Base-by-base conservation (phyloP, 2,329 filamentous ascomycete genomes). In the Alternaria infectoria region DNA sequence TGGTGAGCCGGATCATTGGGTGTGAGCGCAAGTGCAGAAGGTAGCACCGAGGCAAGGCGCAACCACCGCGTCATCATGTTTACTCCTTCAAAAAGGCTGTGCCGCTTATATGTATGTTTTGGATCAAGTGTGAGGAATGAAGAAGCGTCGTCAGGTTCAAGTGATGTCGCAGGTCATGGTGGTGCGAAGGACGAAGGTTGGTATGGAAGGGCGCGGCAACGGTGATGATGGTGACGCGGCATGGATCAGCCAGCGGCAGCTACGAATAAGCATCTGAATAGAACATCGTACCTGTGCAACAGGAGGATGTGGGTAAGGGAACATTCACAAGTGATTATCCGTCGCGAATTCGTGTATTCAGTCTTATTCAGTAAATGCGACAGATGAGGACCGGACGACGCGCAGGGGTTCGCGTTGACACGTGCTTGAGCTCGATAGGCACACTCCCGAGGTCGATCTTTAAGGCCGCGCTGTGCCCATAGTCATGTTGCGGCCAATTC, bases 11-110 rank as follows among this genome's bases (percentile, higher is more conserved):
- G 52, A 52, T 67, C 40, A 47, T 19, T 64, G 49, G 58, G 68
- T 49, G 52, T 56, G 40, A 74, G 62, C 50, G 74, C 74, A 49
- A 30, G 47, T 40, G 62, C 61, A 63, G 71, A 56, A 46, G 70
- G 68, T 17, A 74, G 61, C 46, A 74, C 59, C 36, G 50, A 60
- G 21, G 61, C 57, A 50, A 71, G 23, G 55, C 65, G 57, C 23
- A 52, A 59, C 23, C 66, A 19, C 10, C 63, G 67, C 62, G 69
- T 66, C 64, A 64, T 71, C 44, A 46, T 64, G 55, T 49, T 50
- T 19, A 25, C 26, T 26, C n/a, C 12, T 51, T 44, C 19, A 6
- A 36, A 9, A 5, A 46, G 23, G 19, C 19, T 15, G 19, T 28
- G 44, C 15, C 21, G 23, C 10, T 26, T 32, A 25, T 56, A 21